Conservation (phyloP, 2,329 filamentous ascomycete species). For the Endothia cerciana region DNA sequence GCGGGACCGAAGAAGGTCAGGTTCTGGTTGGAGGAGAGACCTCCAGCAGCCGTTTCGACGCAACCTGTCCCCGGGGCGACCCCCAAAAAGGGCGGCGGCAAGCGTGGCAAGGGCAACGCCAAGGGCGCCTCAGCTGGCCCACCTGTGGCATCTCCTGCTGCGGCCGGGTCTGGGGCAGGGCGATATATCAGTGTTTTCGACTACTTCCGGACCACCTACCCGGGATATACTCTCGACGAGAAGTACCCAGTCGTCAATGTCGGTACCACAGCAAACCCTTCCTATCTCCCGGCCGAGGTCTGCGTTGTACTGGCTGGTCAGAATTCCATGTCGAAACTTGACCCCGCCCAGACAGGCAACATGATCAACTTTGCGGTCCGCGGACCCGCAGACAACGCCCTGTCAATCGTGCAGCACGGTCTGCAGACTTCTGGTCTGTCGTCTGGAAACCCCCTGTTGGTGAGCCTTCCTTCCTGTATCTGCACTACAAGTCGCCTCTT, state of each 20-base stretch:
- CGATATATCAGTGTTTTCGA: constrained; percentile 57
- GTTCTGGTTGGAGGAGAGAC: constrained; percentile 59
- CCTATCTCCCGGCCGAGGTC: constrained; percentile 62
- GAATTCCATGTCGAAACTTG: constrained; percentile 46
- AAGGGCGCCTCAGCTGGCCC: not conserved
- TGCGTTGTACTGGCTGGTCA: constrained; percentile 62
- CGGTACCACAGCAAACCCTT: constrained; percentile 53
- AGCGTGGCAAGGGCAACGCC: not conserved
- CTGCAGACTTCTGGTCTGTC: constrained; percentile 39
- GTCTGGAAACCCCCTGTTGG: not conserved
- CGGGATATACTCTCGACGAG: no score
- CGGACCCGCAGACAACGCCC: constrained; percentile 51
- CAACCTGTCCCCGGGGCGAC: not conserved
- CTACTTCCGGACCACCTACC: constrained; percentile 52
- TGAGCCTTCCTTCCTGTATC: no score
- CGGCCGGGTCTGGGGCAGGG: not conserved
- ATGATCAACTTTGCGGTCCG: constrained; percentile 67
- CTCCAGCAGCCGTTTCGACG: no score
- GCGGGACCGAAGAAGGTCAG: constrained; percentile 56
- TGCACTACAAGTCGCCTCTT: no score
- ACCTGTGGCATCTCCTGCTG: not conserved
- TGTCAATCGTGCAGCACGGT: constrained; percentile 56
- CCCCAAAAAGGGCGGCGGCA: not conserved
- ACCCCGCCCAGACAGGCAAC: constrained; percentile 53
- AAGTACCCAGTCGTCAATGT: constrained; percentile 62